Base-by-base conservation (phyloP, 2,329 filamentous ascomycete species). In the Xylariomycetidae sp. region DNA sequence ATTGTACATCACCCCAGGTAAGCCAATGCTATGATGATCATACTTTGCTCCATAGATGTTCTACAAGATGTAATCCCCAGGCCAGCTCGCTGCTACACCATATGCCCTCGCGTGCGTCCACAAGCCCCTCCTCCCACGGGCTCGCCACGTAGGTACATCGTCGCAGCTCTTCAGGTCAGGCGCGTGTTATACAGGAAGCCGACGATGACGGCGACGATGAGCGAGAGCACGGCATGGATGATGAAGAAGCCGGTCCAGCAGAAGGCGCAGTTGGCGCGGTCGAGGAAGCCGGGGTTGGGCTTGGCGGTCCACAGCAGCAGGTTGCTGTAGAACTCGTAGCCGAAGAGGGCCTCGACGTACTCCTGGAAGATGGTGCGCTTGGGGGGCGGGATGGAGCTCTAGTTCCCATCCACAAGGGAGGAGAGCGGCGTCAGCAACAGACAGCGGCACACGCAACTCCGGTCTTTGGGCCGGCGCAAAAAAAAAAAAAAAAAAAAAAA, bases 321-420 rank as follows among this genome's bases (percentile, higher is more conserved):
- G 19, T 19, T 37, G 22, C 20, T 19, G 31, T 44, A 40, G 22
- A 33, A 25, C 18, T 33, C 25, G 10, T 31, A 25, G 17, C 37
- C 35, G n/a, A 39, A 38, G 5, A 43, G 2, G 5, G 8, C 12
- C 20, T 46, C 43, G 23, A 43, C 35, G 17, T 46, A 42, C 6
- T 17, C 19, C 23, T 44, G 38, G 16, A 46, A 40, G 3, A 34
- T 5, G 6, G 43, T 39, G 5, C 32, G 35, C 5, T 22, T 16
- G 4, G 36, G 34, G 10, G 25, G 42, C 3, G 40, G 36, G 27
- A 43, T 35, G 2, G 38, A 35, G 22, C 14, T 24, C 42, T 46
- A 22, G 10, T 20, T 25, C 22, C n/a, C 24, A 8, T 4, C 18
- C 16, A 10, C 10, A 28, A 19, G 19, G 32, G 10, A 27, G 24